phyloP scores from a whole-genome alignment of 1,284 basidiomycete species.

The Ustilago vetiveriae region DNA sequence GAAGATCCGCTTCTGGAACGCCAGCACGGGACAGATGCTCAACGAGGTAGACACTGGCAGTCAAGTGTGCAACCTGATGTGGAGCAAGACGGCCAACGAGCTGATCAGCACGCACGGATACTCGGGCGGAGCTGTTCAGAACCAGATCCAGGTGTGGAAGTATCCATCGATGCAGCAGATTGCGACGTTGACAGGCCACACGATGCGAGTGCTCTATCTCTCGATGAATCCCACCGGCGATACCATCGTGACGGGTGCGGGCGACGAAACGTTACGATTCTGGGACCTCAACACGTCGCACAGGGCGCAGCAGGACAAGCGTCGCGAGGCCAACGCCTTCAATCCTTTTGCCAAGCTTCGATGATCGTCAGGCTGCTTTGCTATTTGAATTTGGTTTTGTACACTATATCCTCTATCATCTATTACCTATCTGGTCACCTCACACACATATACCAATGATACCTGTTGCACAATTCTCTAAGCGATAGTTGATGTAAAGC shows the following conservation, averaged over 20 bases:
- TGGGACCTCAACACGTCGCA: slow-evolving; percentile 73
- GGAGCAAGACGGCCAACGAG: slow-evolving; percentile 92
- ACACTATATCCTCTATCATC: background rate
- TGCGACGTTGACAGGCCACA: slow-evolving; percentile 92
- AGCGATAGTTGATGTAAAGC: background rate
- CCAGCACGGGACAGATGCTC: slow-evolving; percentile 82
- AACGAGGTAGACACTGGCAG: slow-evolving; percentile 64
- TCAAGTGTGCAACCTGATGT: slow-evolving; percentile 91
- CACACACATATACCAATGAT: slow-evolving; percentile 15
- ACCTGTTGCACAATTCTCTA: slow-evolving; percentile 1
- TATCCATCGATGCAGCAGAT: slow-evolving; percentile 80
- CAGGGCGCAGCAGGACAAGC: slow-evolving; percentile 42
- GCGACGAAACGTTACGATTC: slow-evolving; percentile 93
- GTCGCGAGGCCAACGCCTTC: slow-evolving; percentile 49
- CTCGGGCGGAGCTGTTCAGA: slow-evolving; percentile 89
- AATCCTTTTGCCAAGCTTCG: slow-evolving; percentile 64
- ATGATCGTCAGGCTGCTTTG: slow-evolving; percentile 18
- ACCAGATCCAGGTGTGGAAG: slow-evolving; percentile 98
- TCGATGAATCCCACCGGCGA: slow-evolving; percentile 97
- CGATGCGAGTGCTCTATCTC: slow-evolving; percentile 85
- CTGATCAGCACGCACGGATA: slow-evolving; percentile 97
- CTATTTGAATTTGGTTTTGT: background rate
- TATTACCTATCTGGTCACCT: slow-evolving; percentile 1
- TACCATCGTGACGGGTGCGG: slow-evolving; percentile 96
- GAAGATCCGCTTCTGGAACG: slow-evolving; percentile 98